Evolutionary conservation across 345 rosid species (phyloP).

Genomic region (Ceriops decandra): DNA sequence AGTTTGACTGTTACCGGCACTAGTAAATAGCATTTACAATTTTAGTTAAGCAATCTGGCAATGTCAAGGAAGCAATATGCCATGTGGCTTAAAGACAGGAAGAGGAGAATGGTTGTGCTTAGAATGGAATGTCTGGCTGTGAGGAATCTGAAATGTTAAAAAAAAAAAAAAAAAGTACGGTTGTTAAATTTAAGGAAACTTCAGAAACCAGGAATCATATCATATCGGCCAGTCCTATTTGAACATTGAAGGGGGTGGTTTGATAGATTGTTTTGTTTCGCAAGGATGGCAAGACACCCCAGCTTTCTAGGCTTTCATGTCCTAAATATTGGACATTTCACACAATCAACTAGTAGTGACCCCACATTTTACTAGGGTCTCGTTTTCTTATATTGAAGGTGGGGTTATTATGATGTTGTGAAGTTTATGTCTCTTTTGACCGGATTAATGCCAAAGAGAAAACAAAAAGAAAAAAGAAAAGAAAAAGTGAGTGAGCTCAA

Average conservation of each 20-base stretch:
- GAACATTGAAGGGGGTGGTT: slow-evolving; percentile 3
- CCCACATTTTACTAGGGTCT: slow-evolving; percentile 1
- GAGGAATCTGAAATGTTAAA: slow-evolving; percentile 8
- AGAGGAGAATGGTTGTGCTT: too few relatives aligned
- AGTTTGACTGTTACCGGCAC: too few relatives aligned
- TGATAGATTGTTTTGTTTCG: slow-evolving; percentile 6
- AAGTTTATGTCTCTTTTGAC: too few relatives aligned
- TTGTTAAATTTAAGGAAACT: neutral
- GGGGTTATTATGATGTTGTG: too few relatives aligned
- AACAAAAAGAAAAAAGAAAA: too few relatives aligned
- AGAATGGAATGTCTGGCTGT: neutral
- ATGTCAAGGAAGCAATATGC: neutral
- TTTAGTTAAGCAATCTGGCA: too few relatives aligned
- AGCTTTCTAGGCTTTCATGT: slow-evolving; percentile 10
- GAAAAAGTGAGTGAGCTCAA: too few relatives aligned
- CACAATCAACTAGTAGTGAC: neutral
- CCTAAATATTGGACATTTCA: neutral
- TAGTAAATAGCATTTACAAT: too few relatives aligned
- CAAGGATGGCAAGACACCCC: slow-evolving; percentile 1
- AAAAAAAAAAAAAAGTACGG: slow-evolving; percentile 1
- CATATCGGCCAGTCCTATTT: neutral
- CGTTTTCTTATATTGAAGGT: neutral
- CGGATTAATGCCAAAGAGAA: too few relatives aligned
- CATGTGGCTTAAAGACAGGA: neutral
- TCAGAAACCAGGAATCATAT: neutral